These are phyloP conservation scores for Pseudophaeomoniella oleicola DNA, from an alignment of 2,329 filamentous ascomycete genomes.

Conservation along the genomic window DNA sequence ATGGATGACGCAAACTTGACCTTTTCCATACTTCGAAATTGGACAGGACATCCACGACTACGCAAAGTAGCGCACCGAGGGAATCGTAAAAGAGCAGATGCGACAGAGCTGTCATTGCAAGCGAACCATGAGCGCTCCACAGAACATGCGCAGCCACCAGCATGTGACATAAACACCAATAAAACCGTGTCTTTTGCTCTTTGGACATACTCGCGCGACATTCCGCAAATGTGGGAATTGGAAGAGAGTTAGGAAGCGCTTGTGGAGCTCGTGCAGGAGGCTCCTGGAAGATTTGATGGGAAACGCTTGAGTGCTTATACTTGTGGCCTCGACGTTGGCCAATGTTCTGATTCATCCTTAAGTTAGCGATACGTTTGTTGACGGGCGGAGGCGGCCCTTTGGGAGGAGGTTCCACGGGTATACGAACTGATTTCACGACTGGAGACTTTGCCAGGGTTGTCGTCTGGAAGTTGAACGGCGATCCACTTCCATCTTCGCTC, in stretches of 20 bases:
- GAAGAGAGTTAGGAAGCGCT: conserved; percentile 78
- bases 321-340: conserved; percentile 88
- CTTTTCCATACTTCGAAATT: conserved; percentile 98
- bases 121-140: conserved; percentile 69
- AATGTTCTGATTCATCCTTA: conserved; percentile 47
- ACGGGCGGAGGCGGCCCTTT: neutral
- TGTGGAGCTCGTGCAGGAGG: conserved; percentile 74
- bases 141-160: conserved; percentile 71
- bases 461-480: conserved; percentile 88
- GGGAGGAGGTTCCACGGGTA: neutral
- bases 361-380: conserved; percentile 10
- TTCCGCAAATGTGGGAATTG: conserved; percentile 78
- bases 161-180: conserved; percentile 84
- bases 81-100: conserved; percentile 94
- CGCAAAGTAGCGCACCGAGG: conserved; percentile 78
- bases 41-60: conserved; percentile 78
- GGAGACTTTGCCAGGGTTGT: conserved; percentile 60
- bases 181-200: conserved; percentile 68
- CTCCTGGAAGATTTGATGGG: conserved; percentile 92
- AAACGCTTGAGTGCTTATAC: conserved; percentile 94
- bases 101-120: conserved; percentile 82
- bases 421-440: conserved; percentile 55
- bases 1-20: conserved; percentile 83
- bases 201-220: conserved; percentile 79
- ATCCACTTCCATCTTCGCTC: conserved; percentile 19